Base-by-base conservation (phyloP, 2,329 filamentous ascomycete genomes). In the Pyrenophora graminea region DNA sequence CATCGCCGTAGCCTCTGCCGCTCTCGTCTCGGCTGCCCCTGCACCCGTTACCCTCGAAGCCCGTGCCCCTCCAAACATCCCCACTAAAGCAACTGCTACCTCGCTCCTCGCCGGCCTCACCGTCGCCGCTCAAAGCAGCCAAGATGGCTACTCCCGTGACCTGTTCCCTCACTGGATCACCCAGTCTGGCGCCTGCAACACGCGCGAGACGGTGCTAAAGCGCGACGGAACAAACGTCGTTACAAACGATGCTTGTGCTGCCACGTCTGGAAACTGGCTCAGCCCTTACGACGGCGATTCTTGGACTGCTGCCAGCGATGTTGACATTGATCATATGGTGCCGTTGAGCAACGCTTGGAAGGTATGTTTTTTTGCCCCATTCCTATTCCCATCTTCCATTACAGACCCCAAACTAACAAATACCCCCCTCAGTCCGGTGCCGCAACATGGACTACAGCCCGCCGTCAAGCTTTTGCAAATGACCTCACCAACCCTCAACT, bases 321-420 rank as follows among this genome's bases (percentile, higher is more conserved):
- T 94, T 1, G 89, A 93, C 61, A 93, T 94, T 53, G 90, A 94
- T 70, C 90, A 94, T 70, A 80, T 94, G 74, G 88, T 95, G 2
- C 89, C 90, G 1, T 71, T 95, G 54, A 86, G 87, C 68, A 90
- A 92, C 66, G 89, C 89, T 4, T 93, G 89, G 89, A 85, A 88
- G 55, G 83, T 85, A 60, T 64, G 79, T 42, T 19, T n/a, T 3
- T 15, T 15, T 15, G 15, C 15, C 9, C 18, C 25, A 21, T 23
- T 21, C 19, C 18, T 25, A n/a, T 6, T 12, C 3, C 12, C 15
- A 17, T 21, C 23, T 27, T 7, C 18, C 6, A 32, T 4, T 8
- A 23, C 10, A 19, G 13, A 36, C 34, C 27, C 19, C 30, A 40
- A 4, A 37, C 38, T 23, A 40, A 40, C 38, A 31, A 23, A 25